phyloP scores from a whole-genome alignment of 257 asterid species.

The Thymus quinquecostatus region DNA sequence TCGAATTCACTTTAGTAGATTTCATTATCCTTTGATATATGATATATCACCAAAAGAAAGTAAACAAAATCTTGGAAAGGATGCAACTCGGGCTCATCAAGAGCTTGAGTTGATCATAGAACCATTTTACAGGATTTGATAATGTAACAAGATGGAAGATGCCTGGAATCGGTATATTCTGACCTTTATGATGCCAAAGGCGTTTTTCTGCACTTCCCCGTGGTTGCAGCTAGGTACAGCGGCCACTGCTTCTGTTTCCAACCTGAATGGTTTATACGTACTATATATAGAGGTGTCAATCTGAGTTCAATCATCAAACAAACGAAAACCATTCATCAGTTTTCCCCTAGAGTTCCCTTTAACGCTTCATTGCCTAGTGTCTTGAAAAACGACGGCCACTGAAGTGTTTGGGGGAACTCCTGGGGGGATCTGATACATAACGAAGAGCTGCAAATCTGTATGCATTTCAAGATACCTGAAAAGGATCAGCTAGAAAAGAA shows the following conservation, averaged over 20 bases:
- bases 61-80: neutral
- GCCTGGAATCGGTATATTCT: conserved; percentile 30
- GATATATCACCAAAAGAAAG: neutral
- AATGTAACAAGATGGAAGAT: conserved; percentile 17
- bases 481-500: neutral
- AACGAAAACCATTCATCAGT: conserved; percentile 33
- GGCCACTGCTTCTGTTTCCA: neutral
- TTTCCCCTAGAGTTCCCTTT: conserved; percentile 51
- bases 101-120: neutral
- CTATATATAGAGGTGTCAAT: conserved; percentile 28
- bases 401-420: conserved; percentile 55
- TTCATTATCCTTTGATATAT: conserved; percentile 1
- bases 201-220: conserved; percentile 30
- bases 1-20: conserved; percentile 9
- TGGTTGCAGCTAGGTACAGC: conserved; percentile 41
- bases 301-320: conserved; percentile 20
- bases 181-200: neutral
- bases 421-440: conserved; percentile 29
- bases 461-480: conserved; percentile 8
- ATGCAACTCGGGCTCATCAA: neutral
- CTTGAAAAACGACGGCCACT: conserved; percentile 17
- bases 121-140: conserved; percentile 8
- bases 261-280: neutral
- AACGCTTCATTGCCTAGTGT: conserved; percentile 46
- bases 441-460: neutral